Percentiles rank a stretch among this genome's conserved stretches.
These are phyloP conservation scores for Tetragonia tetragonoides DNA, from an alignment of 148 eudicot genomes.

Conservation along the genomic window DNA sequence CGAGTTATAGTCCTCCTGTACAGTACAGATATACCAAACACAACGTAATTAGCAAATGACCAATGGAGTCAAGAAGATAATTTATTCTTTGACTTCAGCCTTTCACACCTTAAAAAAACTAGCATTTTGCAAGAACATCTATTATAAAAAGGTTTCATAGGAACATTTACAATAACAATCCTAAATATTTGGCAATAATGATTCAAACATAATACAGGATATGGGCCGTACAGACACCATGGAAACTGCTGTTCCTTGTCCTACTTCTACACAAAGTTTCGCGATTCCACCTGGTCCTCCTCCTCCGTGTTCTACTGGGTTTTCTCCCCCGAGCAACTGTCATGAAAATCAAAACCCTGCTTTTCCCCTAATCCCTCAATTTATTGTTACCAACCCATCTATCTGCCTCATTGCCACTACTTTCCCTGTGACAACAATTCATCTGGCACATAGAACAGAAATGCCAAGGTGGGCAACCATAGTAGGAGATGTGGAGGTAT, in stretches of 20 bases:
- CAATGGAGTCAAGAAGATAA: no score
- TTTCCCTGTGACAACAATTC: conserved; percentile 5
- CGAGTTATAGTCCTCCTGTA: conserved; percentile 91
- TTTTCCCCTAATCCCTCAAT: not conserved
- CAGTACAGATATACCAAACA: not conserved
- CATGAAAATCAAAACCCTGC: not conserved
- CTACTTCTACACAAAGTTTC: not conserved
- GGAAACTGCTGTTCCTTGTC: not conserved
- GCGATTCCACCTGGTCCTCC: no score
- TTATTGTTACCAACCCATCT: not conserved
- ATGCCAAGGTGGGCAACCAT: conserved; percentile 16
- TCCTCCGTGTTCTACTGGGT: no score
- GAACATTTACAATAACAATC: no score
- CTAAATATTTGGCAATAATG: not conserved
- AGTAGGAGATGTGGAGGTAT: conserved; percentile 21
- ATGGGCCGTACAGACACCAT: not conserved
- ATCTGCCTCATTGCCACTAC: not conserved
- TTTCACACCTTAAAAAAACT: not conserved
- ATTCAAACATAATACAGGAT: not conserved
- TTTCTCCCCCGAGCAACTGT: not conserved
- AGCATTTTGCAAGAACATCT: no score
- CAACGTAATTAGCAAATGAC: not conserved
- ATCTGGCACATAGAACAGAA: conserved; percentile 27
- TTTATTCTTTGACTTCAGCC: not conserved
- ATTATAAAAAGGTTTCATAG: no score